Evolutionary conservation across 2,329 filamentous ascomycete genomes (phyloP).

Genomic region (Pseudogymnoascus sp.): DNA sequence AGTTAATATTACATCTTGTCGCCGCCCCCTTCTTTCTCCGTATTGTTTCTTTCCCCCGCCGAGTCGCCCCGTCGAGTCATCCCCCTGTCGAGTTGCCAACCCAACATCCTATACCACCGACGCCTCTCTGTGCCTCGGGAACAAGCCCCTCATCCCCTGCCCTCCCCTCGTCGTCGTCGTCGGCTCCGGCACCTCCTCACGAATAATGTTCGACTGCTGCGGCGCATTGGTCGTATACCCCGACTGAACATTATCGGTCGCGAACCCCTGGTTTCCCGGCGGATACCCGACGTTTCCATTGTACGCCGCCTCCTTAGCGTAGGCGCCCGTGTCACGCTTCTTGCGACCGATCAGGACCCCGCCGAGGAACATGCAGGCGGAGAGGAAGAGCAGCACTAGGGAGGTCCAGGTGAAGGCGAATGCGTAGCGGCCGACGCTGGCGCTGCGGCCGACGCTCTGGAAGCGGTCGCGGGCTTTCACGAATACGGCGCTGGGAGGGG

Average conservation of each 20-base stretch:
- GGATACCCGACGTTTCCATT: not conserved
- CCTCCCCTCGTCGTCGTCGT: not conserved
- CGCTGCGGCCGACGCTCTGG: slow-evolving; percentile 43
- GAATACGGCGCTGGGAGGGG: slow-evolving; percentile 44
- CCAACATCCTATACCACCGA: not conserved
- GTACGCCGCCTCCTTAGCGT: slow-evolving; percentile 1
- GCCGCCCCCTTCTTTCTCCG: not conserved
- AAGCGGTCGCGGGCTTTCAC: slow-evolving; percentile 64
- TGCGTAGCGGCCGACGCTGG: slow-evolving; percentile 57
- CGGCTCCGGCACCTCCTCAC: not conserved
- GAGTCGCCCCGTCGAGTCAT: not conserved
- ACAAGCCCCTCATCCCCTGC: not conserved
- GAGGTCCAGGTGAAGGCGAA: slow-evolving; percentile 74
- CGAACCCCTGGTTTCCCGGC: not conserved
- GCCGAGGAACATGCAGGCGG: slow-evolving; percentile 59
- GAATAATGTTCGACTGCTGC: not conserved
- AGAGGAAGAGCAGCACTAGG: slow-evolving; percentile 56
- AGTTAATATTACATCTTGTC: not conserved
- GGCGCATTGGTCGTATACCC: not conserved
- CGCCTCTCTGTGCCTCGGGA: not conserved
- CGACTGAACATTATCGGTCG: not conserved
- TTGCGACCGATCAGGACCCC: slow-evolving; percentile 36
- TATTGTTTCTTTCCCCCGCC: not conserved
- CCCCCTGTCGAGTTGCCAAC: not conserved
- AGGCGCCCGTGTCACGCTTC: not conserved